Evolutionary conservation across 768 basidiomycete species (phyloP).

Genomic region (Boletus bicolor): DNA sequence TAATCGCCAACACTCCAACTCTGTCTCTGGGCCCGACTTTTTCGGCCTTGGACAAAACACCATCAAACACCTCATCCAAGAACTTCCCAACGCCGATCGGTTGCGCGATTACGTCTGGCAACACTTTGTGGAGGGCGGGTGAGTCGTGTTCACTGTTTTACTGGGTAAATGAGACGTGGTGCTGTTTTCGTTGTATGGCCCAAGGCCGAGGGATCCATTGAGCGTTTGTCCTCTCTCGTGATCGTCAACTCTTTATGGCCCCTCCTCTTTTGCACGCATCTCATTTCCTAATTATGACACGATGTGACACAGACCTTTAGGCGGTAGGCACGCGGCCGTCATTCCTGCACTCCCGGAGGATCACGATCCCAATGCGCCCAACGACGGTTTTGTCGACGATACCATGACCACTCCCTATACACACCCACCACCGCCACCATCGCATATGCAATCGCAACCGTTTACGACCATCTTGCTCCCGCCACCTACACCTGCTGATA

Average conservation of each 20-base stretch:
- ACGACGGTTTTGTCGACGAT: slow-evolving; percentile 26
- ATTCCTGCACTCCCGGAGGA: slow-evolving; percentile 79
- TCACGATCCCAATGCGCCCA: slow-evolving; percentile 2
- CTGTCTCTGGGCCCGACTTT: slow-evolving; percentile 86
- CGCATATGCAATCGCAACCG: slow-evolving; percentile 22
- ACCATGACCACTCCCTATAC: slow-evolving; percentile 13
- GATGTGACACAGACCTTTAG: slow-evolving; percentile 56
- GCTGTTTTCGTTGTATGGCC: slow-evolving; percentile 3
- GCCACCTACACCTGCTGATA: slow-evolving; percentile 25
- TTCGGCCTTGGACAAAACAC: slow-evolving; percentile 85
- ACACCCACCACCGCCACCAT: slow-evolving; percentile 16
- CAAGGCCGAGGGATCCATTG: slow-evolving; percentile 6
- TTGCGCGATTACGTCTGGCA: slow-evolving; percentile 85
- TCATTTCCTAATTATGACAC: slow-evolving; percentile 32
- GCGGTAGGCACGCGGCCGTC: slow-evolving; percentile 79
- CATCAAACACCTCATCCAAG: slow-evolving; percentile 88
- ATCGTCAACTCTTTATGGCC: slow-evolving; percentile 19
- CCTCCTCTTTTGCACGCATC: slow-evolving; percentile 19
- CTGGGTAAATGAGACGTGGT: slow-evolving; percentile 10
- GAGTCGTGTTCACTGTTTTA: slow-evolving; percentile 35
- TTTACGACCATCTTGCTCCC: slow-evolving; percentile 33
- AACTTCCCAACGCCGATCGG: slow-evolving; percentile 68
- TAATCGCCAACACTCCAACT: slow-evolving; percentile 80
- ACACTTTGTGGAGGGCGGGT: slow-evolving; percentile 83
- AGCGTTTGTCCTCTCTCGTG: slow-evolving; percentile 5